Evolutionary conservation across 805 yeast genomes (phyloP), one percentile per base, ranked within the genome.

Genomic region (Vanderwaltozyma polyspora): DNA sequence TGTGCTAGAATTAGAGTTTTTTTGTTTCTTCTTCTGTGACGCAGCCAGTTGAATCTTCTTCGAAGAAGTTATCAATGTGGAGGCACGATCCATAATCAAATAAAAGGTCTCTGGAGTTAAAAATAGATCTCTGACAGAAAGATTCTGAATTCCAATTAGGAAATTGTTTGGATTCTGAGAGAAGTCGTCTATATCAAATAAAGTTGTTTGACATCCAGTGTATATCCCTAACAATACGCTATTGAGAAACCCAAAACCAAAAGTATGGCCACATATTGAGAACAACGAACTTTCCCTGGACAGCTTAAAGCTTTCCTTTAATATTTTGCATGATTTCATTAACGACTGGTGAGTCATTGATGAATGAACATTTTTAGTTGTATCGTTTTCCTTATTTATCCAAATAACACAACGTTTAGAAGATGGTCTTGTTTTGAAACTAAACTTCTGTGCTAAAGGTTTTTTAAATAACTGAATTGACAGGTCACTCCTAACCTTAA

Each of bases 251-350:
- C 99, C 99, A 19, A 89, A 57, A 0, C 96, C 96, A 2, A 70
- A 60, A 2, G 84, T 73, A 45, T 87, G 89, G 29, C 93, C 73
- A 7, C 84, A 93, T 55, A 95, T 77, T 0, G 95, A 94, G 28
- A 89, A 66, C 6, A 91, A 64, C 0, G 95, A 79, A 27, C 74
- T 72, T 23, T 71, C 68, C 26, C 81, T 70, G 11, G 78, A 68
- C 59, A 91, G 66, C 40, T 84, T 89, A 49, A 95, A 83, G 0
- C 97, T 89, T 52, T 89, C 96, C 46, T 91, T 89, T 50, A 85
- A 70, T 15, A 83, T 81, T 48, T 87, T 85, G 57, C 96, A 86
- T 55, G 83, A 70, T 2, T 84, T 79, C 45, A 87, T 58, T 10
- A 91, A 62, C 32, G 73, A 70, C 27, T 67, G 60, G 52, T 82